These are phyloP conservation scores for Asterophora lycoperdoides DNA, from an alignment of 768 basidiomycete genomes.

Conservation along the genomic window DNA sequence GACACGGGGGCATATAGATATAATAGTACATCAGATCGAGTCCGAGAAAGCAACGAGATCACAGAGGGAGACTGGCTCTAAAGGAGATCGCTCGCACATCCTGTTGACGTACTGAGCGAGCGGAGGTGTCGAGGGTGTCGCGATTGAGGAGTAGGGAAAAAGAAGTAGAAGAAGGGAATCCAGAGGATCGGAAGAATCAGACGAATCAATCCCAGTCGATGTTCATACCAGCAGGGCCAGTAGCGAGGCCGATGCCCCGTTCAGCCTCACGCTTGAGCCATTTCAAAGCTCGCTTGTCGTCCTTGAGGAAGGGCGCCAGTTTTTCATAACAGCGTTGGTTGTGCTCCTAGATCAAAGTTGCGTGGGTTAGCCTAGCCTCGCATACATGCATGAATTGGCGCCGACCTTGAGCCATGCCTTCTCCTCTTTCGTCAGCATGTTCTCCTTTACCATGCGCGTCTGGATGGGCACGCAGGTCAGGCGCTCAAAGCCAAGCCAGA, in stretches of 20 bases:
- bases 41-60: background rate
- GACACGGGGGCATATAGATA: slow-evolving; percentile 3
- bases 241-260: slow-evolving; percentile 68
- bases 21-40: slow-evolving; percentile 3
- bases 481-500: slow-evolving; percentile 90
- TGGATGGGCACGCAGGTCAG: slow-evolving; percentile 94
- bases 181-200: background rate
- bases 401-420: slow-evolving; percentile 78
- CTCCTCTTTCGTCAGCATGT: slow-evolving; percentile 82
- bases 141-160: slow-evolving; percentile 10
- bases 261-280: slow-evolving; percentile 79
- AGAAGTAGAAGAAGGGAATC: background rate
- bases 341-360: slow-evolving; percentile 52
- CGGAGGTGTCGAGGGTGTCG: background rate
- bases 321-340: slow-evolving; percentile 68
- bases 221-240: slow-evolving; percentile 63
- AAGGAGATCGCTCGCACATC: slow-evolving; percentile 3
- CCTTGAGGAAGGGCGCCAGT: slow-evolving; percentile 61
- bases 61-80: background rate
- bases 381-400: slow-evolving; percentile 8
- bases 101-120: slow-evolving; percentile 1
- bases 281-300: slow-evolving; percentile 76
- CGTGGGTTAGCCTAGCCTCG: background rate
- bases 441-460: slow-evolving; percentile 81
- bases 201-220: slow-evolving; percentile 74